Conservation (phyloP, 163 green algal genomes). For the Chlorella variabilis region DNA sequence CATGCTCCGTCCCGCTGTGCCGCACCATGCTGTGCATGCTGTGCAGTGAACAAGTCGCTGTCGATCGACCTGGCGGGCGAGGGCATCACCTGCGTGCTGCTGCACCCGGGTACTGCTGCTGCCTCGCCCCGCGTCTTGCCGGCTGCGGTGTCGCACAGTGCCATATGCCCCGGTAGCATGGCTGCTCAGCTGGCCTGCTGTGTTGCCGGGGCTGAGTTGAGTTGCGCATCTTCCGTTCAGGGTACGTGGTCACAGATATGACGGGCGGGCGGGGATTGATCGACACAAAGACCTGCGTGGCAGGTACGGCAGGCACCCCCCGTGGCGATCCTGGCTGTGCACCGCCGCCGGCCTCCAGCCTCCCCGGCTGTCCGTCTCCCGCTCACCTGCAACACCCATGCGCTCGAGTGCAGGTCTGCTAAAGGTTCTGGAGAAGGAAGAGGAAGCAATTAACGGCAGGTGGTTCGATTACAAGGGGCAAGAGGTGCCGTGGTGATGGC, state of each 20-base stretch:
- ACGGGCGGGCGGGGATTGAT: conserved; percentile 16
- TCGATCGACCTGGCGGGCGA: conserved; percentile 54
- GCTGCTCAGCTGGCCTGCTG: neutral
- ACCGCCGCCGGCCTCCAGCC: too few relatives aligned
- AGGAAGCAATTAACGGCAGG: conserved; percentile 25
- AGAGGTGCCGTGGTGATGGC: conserved; percentile 48
- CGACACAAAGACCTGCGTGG: conserved; percentile 15
- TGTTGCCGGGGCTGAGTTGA: conserved; percentile 2
- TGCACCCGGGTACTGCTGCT: conserved; percentile 60
- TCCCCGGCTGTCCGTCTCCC: too few relatives aligned
- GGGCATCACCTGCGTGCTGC: conserved; percentile 47
- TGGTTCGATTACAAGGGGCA: conserved; percentile 43
- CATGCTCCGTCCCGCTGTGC: neutral
- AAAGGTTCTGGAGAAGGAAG: conserved; percentile 37
- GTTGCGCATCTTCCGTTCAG: too few relatives aligned
- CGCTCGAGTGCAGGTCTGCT: conserved; percentile 41
- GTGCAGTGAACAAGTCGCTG: conserved; percentile 56
- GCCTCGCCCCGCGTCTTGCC: too few relatives aligned
- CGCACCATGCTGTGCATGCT: neutral
- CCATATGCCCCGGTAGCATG: neutral
- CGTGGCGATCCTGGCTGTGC: too few relatives aligned
- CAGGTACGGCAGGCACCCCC: neutral
- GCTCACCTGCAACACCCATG: conserved; percentile 35
- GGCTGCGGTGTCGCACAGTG: too few relatives aligned
- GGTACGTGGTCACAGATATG: conserved; percentile 48